A percentile compares a stretch with the other conserved stretches of the same genome.
These are phyloP conservation scores for Pholiota molesta DNA, from an alignment of 768 basidiomycete genomes.

Conservation along the genomic window DNA sequence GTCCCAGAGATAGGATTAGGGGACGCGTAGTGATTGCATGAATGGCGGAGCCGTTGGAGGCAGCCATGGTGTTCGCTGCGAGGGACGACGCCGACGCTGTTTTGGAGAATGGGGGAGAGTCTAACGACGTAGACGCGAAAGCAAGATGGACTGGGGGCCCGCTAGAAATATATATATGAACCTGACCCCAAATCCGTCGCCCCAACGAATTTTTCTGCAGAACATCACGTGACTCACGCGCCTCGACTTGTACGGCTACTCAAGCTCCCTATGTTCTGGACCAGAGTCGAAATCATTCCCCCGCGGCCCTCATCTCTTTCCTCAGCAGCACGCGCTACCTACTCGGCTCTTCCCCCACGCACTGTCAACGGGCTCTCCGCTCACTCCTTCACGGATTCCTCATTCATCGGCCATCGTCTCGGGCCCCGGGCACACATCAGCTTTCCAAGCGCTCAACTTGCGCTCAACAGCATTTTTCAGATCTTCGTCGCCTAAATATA, in stretches of 20 bases:
- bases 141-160: slow-evolving; percentile 22
- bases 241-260: not conserved
- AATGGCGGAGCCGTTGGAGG: slow-evolving; percentile 40
- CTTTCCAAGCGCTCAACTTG: no score
- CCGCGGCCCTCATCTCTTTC: not conserved
- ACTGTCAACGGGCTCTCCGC: no score
- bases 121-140: slow-evolving; percentile 29
- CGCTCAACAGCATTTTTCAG: not conserved
- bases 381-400: not conserved
- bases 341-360: not conserved
- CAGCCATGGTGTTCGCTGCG: slow-evolving; percentile 40
- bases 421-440: not conserved
- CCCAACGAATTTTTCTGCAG: slow-evolving; percentile 46
- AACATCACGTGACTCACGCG: slow-evolving; percentile 38
- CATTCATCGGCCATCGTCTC: not conserved
- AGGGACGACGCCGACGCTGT: slow-evolving; percentile 24
- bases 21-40: slow-evolving; percentile 49
- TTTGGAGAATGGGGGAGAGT: slow-evolving; percentile 24
- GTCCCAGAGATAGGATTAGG: slow-evolving; percentile 47
- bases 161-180: slow-evolving; percentile 39
- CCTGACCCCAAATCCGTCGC: slow-evolving; percentile 46
- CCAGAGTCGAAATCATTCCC: not conserved
- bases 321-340: not conserved
- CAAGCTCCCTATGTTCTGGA: not conserved
- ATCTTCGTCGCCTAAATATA: not conserved